Evolutionary conservation across 202 grass and related monocot species (phyloP), one percentile per base, ranked within the genome.

Genomic region (Tripidium arundinaceum): DNA sequence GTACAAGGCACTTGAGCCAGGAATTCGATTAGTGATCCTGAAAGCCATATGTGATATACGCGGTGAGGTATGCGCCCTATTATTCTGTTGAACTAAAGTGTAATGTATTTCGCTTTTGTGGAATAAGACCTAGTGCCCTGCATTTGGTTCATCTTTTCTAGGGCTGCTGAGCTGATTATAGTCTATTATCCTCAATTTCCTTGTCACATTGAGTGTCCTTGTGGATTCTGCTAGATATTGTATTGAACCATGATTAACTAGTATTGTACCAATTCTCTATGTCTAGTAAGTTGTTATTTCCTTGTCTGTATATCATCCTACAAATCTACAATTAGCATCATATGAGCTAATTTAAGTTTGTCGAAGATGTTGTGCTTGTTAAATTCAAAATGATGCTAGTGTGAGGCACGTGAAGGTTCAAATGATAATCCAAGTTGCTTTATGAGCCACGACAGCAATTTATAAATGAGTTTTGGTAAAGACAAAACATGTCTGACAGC

Each of bases 1-100:
- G 27, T 98, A 98, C 74, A 92, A 81, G 67, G 65, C 65, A 74
- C 95, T 98, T 87, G 95, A 98, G 65, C 95, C 95, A 65, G 86
- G 81, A 57, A 93, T 79, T 66, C 90, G 95, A 57, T 78, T 98
- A 74, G 26, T 92, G 75, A 94, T 98, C 72, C 77, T 98, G 76
- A 98, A 98, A 83, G 95, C 86, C 24, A 81, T 98, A 79, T 98
- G 95, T 80, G 95, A 98, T 75, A 93, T 98, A 72, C 95, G 95
- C 42, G 74, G 87, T 62, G 94, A 97, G 94, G 94, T 97, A 46
- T 65, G 84, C 83, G 47, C 62, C 72, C 18, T 47, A 7, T 60
- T 59, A 73, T 83, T 74, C 2, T 68, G 38, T 62, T n/a, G n/a
- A n/a, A 75, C 26, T 14, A 6, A 36, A 21, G 34, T 70, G 34